phyloP scores from a whole-genome alignment of 495 filamentous ascomycete species.

The Penicillium malachiteum region DNA sequence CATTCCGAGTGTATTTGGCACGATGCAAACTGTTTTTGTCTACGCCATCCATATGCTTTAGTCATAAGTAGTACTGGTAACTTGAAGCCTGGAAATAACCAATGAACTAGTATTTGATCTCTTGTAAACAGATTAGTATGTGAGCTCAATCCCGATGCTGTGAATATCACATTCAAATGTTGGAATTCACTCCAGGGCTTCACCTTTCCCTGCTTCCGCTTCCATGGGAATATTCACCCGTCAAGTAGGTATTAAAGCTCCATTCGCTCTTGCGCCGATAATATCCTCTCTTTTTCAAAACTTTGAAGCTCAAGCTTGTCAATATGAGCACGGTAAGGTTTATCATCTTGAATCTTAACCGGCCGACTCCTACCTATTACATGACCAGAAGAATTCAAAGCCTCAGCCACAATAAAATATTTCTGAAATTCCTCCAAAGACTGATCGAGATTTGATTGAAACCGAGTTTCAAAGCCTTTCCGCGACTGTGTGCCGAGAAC shows the following conservation, averaged over 20 bases:
- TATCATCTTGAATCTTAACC: background rate
- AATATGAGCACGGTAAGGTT: background rate
- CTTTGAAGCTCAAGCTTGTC: background rate
- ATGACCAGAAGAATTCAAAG: background rate
- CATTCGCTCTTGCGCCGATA: background rate
- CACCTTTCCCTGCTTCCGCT: too few relatives aligned
- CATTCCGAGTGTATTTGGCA: too few relatives aligned
- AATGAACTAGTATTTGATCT: too few relatives aligned
- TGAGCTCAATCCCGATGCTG: too few relatives aligned
- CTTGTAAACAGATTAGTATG: too few relatives aligned
- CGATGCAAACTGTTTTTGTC: too few relatives aligned
- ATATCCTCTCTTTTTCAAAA: background rate
- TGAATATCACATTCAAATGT: too few relatives aligned
- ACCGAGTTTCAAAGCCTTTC: background rate
- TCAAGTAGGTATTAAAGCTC: background rate
- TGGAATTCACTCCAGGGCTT: too few relatives aligned
- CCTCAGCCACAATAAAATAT: background rate
- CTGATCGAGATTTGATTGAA: background rate
- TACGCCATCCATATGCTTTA: too few relatives aligned
- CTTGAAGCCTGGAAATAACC: too few relatives aligned
- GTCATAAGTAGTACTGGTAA: too few relatives aligned
- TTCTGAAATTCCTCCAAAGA: background rate
- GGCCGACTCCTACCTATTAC: constrained; percentile 1
- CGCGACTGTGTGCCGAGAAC: background rate
- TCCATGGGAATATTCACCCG: too few relatives aligned